These are phyloP conservation scores for Limnanthes douglasii DNA, from an alignment of 345 rosid species.

Conservation along the genomic window DNA sequence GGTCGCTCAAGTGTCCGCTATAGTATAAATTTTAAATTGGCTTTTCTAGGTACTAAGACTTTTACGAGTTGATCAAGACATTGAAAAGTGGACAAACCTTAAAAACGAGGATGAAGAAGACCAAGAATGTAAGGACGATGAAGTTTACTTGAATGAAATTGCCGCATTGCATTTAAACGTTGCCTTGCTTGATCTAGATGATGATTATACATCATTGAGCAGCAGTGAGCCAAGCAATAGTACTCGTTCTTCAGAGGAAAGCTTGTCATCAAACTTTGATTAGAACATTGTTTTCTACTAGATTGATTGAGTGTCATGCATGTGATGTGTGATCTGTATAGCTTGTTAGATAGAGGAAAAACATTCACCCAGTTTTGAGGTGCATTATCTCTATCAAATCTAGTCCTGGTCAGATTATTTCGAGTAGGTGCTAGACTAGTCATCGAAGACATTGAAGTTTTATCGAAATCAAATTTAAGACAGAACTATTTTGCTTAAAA, in stretches of 20 bases:
- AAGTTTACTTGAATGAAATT: constrained; percentile 64
- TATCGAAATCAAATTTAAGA: too few species aligned
- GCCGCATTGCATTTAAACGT: constrained; percentile 43
- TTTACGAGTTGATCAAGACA: constrained; percentile 31
- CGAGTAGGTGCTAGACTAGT: too few species aligned
- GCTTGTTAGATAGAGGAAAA: too few species aligned
- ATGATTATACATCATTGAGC: constrained; percentile 47
- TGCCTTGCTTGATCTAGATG: constrained; percentile 58
- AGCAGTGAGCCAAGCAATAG: constrained; percentile 44
- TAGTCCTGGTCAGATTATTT: too few species aligned
- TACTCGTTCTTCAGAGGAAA: constrained; percentile 43
- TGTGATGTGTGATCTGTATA: too few species aligned
- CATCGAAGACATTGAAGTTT: too few species aligned
- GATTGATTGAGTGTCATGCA: too few species aligned
- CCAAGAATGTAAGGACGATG: constrained; percentile 46
- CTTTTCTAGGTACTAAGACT: constrained; percentile 43
- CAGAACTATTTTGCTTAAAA: too few species aligned
- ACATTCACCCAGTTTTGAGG: too few species aligned
- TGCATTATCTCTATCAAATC: too few species aligned
- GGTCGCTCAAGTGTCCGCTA: too few species aligned
- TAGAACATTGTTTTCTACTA: constrained; percentile 7
- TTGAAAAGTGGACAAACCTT: constrained; percentile 13
- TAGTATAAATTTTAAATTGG: constrained; percentile 1
- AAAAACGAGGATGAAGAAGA: constrained; percentile 16
- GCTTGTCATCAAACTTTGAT: constrained; percentile 41